Evolutionary conservation across 345 rosid species (phyloP).

Genomic region (Dimocarpus longan): DNA sequence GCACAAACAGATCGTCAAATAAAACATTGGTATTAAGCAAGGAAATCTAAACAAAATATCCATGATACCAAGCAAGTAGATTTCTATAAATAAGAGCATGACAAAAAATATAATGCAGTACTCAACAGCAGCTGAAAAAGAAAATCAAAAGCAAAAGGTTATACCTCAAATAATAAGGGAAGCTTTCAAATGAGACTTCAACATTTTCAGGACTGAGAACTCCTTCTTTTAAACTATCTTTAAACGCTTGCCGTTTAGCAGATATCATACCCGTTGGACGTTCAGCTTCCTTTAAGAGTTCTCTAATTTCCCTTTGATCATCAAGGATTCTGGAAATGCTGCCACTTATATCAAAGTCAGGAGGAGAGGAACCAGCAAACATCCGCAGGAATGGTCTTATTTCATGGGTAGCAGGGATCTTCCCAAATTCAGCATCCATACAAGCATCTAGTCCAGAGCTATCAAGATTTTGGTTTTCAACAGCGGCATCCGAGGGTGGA

Average conservation of each 20-base stretch:
- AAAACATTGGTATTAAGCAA: neutral
- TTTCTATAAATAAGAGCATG: neutral
- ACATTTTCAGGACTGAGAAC: slow-evolving; percentile 60
- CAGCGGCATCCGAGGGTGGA: slow-evolving; percentile 50
- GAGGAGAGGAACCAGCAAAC: slow-evolving; percentile 58
- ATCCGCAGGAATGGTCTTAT: slow-evolving; percentile 69
- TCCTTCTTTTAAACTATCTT: slow-evolving; percentile 72
- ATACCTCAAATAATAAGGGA: slow-evolving; percentile 91
- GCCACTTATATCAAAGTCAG: slow-evolving; percentile 52
- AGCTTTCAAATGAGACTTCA: slow-evolving; percentile 75
- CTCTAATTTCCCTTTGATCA: slow-evolving; percentile 56
- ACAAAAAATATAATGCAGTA: neutral
- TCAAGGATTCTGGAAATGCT: slow-evolving; percentile 69
- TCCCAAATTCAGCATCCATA: slow-evolving; percentile 54
- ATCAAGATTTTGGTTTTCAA: slow-evolving; percentile 54
- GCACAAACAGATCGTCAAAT: slow-evolving; percentile 25
- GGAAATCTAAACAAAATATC: slow-evolving; percentile 2
- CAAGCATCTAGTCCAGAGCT: slow-evolving; percentile 55
- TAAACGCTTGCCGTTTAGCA: slow-evolving; percentile 64
- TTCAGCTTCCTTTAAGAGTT: slow-evolving; percentile 55
- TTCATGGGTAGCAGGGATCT: slow-evolving; percentile 56
- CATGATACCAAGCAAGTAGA: neutral
- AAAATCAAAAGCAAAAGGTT: neutral
- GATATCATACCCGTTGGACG: slow-evolving; percentile 48
- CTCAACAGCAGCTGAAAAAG: neutral